Conservation (phyloP, 2,329 filamentous ascomycete species). For the Neophaeococcomyces mojaviensis region DNA sequence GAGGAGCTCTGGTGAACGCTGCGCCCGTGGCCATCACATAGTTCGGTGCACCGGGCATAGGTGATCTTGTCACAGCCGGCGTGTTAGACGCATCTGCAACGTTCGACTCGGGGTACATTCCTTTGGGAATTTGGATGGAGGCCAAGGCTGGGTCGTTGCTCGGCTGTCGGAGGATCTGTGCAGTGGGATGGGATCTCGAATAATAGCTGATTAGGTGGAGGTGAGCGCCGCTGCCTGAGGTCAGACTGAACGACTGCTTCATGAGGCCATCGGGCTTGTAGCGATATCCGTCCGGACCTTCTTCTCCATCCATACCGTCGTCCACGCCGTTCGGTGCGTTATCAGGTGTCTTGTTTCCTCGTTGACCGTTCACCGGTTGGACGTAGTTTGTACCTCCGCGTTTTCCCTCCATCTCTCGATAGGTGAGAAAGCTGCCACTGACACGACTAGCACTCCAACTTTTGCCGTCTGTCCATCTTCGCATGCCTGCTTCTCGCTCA, state of each 20-base stretch:
- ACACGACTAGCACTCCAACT: constrained; percentile 98
- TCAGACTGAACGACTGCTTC: constrained; percentile 99
- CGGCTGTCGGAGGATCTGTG: constrained; percentile 69
- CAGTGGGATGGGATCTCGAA: constrained; percentile 66
- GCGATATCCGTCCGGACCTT: constrained; percentile 75
- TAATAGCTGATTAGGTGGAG: constrained; percentile 98
- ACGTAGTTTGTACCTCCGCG: constrained; percentile 68
- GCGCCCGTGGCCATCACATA: constrained; percentile 47
- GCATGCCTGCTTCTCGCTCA: constrained; percentile 95
- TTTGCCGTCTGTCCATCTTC: constrained; percentile 96
- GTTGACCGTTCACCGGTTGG: constrained; percentile 39
- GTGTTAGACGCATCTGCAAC: constrained; percentile 76
- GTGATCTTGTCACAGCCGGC: constrained; percentile 71
- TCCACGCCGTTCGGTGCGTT: constrained; percentile 75
- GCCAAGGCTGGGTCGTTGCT: constrained; percentile 71
- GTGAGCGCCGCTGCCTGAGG: constrained; percentile 80
- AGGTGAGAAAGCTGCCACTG: constrained; percentile 93
- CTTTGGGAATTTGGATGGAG: constrained; percentile 78
- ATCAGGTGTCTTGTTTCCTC: constrained; percentile 71
- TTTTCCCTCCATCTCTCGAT: constrained; percentile 98
- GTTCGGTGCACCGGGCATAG: constrained; percentile 50
- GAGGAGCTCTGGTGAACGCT: constrained; percentile 44
- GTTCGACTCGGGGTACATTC: constrained; percentile 94
- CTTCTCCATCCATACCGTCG: constrained; percentile 61
- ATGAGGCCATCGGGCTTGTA: constrained; percentile 96